Base-by-base conservation (phyloP, 176 grass and related monocot species). In the Zoysia japonica region DNA sequence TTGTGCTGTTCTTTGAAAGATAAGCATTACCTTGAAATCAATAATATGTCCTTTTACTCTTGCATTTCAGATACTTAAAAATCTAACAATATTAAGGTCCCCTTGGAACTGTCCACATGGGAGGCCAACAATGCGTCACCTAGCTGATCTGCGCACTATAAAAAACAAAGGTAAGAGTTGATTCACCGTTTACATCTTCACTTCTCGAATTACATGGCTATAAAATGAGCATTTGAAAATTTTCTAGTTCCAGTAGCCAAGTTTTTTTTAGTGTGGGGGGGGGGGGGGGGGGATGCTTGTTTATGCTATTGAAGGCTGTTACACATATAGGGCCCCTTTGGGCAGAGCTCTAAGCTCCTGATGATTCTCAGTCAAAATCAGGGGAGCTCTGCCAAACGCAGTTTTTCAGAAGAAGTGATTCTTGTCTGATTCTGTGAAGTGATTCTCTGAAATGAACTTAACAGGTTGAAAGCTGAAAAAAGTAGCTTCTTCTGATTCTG, bases 81-180 rank as follows among this genome's bases (percentile, higher is more conserved):
- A 91, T 66, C 70, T 98, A 76, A 91, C 82, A 51, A 83, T 69
- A 14, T 82, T 98, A 52, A 93, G 84, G 78, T 92, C 90, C 71
- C 96, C 88, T 55, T 94, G 96, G 92, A 98, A 95, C 74, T 94
- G 96, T 41, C 96, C 92, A 17, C 96, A 98, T 67, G 92, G 92
- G 76, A 94, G 96, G 90, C 96, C 96, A 78, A 95, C 96, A 48
- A 95, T 98, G 96, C 86, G 92, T 44, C 96, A 98, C 67, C 82
- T 95, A 67, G 96, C 68, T 83, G 96, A 94, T 85, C 83, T 98
- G 70, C 74, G 12, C 51, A 55, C 74, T 78, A 74, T 95, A 20
- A 85, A 78, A 52, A 85, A 71, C 20, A 61, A 91, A 87, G 84
- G 86, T 89, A 67, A 85, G 52, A 41, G 36, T 59, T 43, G 43